These are phyloP conservation scores for Glycine latifolia DNA, from an alignment of 306 rosid genomes.

Conservation along the genomic window DNA sequence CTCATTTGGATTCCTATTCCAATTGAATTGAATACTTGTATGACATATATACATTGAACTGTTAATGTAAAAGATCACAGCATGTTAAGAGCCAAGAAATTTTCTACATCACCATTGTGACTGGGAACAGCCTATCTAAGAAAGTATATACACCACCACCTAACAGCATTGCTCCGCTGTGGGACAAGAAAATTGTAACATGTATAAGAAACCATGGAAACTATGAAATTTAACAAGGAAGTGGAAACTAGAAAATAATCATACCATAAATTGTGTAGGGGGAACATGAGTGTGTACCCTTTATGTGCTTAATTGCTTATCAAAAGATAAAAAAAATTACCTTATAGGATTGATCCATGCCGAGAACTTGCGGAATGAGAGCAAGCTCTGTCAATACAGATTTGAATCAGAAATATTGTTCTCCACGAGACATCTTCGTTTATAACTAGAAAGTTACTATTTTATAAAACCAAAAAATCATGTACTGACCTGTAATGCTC, in stretches of 20 bases:
- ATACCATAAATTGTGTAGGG: not conserved
- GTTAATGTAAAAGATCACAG: constrained; percentile 11
- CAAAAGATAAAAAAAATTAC: constrained; percentile 47
- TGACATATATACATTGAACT: constrained; percentile 30
- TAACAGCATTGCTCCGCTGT: constrained; percentile 86
- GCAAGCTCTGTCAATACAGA: constrained; percentile 68
- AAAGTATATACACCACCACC: constrained; percentile 91
- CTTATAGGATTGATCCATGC: constrained; percentile 94
- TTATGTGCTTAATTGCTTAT: not conserved
- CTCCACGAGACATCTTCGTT: not conserved
- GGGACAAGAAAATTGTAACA: constrained; percentile 39
- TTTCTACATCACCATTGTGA: constrained; percentile 79
- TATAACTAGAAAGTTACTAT: not conserved
- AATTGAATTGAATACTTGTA: not conserved
- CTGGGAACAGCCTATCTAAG: constrained; percentile 88
- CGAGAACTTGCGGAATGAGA: constrained; percentile 88
- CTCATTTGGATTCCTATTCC: constrained; percentile 10
- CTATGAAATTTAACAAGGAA: constrained; percentile 14
- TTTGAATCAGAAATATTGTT: constrained; percentile 42
- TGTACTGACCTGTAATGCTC: constrained; percentile 80
- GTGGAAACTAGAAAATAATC: constrained; percentile 1
- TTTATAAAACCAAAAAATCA: constrained; percentile 13
- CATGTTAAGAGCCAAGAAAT: not conserved
- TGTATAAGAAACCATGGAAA: constrained; percentile 35
- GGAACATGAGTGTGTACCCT: constrained; percentile 15